Evolutionary conservation across 176 grass and related monocot genomes (phyloP).

Genomic region (Lolium rigidum): DNA sequence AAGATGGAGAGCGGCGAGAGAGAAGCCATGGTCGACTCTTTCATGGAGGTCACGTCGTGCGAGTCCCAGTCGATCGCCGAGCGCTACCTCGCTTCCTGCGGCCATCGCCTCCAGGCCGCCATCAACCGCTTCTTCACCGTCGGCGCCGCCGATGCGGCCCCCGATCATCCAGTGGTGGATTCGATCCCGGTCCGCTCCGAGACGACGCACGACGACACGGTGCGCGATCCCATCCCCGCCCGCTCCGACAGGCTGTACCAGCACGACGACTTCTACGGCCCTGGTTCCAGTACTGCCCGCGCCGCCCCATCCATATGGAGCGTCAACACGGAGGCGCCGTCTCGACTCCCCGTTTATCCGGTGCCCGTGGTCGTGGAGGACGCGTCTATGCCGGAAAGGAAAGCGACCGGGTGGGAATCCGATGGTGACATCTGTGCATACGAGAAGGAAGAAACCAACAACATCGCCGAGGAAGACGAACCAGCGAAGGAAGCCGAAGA

Average conservation of each 20-base stretch:
- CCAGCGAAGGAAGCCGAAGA: not conserved
- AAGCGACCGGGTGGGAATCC: constrained; percentile 2
- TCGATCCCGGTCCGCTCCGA: not conserved
- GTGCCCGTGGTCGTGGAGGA: not conserved
- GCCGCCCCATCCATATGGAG: not conserved
- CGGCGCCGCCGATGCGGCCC: not conserved
- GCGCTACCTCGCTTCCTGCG: constrained; percentile 44
- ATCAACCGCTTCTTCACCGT: constrained; percentile 44
- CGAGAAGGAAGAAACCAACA: not conserved
- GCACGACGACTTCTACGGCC: constrained; percentile 31
- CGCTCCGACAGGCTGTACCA: constrained; percentile 40
- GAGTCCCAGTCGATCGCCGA: constrained; percentile 53
- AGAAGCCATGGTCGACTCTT: not conserved
- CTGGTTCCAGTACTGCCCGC: constrained; percentile 19
- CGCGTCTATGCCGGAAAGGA: not conserved
- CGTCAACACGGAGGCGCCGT: not conserved
- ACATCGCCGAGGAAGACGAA: not conserved
- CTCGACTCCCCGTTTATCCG: not conserved
- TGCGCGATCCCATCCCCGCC: constrained; percentile 28
- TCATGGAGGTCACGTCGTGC: constrained; percentile 67
- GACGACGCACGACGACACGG: constrained; percentile 12
- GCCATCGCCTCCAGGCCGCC: constrained; percentile 58
- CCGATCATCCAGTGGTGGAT: not conserved
- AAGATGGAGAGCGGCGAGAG: constrained; percentile 22
- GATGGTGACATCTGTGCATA: not conserved